A percentile compares a stretch with the other conserved stretches of the same genome.
Evolutionary conservation across 208 protist genomes (phyloP).

Genomic region (Crithidia thermophila): DNA sequence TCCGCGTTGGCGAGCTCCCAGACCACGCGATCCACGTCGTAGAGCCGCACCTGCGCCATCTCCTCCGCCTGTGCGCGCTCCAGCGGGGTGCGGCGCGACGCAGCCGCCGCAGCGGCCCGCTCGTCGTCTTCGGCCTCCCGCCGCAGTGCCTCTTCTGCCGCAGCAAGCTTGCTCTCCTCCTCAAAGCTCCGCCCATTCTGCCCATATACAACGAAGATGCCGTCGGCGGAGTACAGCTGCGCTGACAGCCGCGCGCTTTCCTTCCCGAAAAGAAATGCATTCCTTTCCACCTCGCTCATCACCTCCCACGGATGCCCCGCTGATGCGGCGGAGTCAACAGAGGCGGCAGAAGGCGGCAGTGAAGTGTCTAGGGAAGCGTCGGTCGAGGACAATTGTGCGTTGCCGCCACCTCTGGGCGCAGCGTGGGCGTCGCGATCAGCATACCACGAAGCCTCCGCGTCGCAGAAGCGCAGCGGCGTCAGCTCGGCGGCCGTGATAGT

Average conservation of each 20-base stretch:
- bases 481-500: slow-evolving; percentile 55
- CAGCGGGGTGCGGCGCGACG: not conserved
- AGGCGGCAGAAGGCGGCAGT: not conserved
- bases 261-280: slow-evolving; percentile 39
- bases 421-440: not conserved
- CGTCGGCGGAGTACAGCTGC: slow-evolving; percentile 7
- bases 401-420: not conserved
- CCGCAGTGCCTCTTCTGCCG: slow-evolving; percentile 5
- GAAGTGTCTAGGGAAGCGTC: no score
- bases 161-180: slow-evolving; percentile 10
- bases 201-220: slow-evolving; percentile 34
- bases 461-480: slow-evolving; percentile 18
- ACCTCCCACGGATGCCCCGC: not conserved
- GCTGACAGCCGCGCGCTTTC: slow-evolving; percentile 19
- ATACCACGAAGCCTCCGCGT: slow-evolving; percentile 14
- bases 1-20: slow-evolving; percentile 20
- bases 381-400: no score
- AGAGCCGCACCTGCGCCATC: slow-evolving; percentile 11
- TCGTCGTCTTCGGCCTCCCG: not conserved
- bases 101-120: not conserved
- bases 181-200: slow-evolving; percentile 16
- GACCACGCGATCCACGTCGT: slow-evolving; percentile 37
- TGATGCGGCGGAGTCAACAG: no score
- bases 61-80: slow-evolving; percentile 20
- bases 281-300: slow-evolving; percentile 44